phyloP scores from a whole-genome alignment of 768 basidiomycete species.

The Boletus pseudopeckii region DNA sequence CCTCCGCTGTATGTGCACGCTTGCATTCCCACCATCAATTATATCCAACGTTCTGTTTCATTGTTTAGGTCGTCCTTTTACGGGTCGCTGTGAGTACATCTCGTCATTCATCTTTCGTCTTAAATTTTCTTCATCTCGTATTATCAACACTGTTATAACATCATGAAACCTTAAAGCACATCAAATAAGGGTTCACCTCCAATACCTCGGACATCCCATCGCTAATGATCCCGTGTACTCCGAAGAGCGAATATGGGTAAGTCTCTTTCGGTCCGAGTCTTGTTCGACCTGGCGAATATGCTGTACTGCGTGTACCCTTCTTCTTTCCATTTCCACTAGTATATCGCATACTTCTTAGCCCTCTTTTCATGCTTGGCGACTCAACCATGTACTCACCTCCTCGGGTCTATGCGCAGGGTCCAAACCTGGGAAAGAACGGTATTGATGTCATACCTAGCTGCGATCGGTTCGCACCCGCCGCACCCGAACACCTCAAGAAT shows the following conservation, averaged over 20 bases:
- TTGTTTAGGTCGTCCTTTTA: slow-evolving; percentile 71
- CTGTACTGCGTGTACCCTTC: background rate
- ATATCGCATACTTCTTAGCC: background rate
- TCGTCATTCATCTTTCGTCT: background rate
- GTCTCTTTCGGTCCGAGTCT: slow-evolving; percentile 10
- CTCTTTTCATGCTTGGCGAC: background rate
- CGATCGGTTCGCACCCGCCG: slow-evolving; percentile 59
- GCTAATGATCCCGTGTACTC: slow-evolving; percentile 96
- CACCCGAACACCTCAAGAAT: slow-evolving; percentile 37
- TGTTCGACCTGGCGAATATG: background rate
- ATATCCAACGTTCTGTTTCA: slow-evolving; percentile 2
- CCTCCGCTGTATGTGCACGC: slow-evolving; percentile 61
- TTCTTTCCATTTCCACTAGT: background rate
- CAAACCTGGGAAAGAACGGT: slow-evolving; percentile 71
- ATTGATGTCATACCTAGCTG: slow-evolving; percentile 72
- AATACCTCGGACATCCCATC: slow-evolving; percentile 90
- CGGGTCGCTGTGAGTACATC: slow-evolving; percentile 77
- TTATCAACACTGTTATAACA: slow-evolving; percentile 6
- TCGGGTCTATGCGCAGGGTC: slow-evolving; percentile 45
- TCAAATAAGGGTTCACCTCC: slow-evolving; percentile 95
- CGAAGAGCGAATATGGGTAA: slow-evolving; percentile 71
- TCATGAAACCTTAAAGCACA: slow-evolving; percentile 57
- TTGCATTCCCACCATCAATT: background rate
- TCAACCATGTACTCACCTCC: background rate
- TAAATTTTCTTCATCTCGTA: background rate